phyloP scores from a whole-genome alignment of 805 yeast species.

The Metschnikowia borealis region DNA sequence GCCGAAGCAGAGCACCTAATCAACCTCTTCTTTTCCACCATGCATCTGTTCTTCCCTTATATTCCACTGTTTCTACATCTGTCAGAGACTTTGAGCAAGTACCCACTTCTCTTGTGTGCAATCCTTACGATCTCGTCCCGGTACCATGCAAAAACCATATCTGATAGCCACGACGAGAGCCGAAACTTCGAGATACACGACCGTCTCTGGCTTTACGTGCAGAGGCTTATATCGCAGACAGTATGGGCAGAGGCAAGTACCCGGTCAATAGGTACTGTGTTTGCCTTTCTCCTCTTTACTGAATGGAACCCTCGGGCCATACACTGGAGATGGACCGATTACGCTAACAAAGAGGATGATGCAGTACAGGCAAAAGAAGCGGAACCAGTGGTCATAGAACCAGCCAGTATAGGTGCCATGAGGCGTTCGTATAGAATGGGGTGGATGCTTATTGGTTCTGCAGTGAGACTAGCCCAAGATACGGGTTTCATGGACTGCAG shows the following conservation, averaged over 20 bases:
- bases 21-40: slow-evolving; percentile 61
- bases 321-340: slow-evolving; percentile 83
- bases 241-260: slow-evolving; percentile 95
- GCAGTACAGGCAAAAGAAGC: slow-evolving; percentile 9
- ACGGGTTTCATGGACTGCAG: slow-evolving; percentile 75
- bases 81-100: slow-evolving; percentile 62
- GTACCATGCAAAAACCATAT: slow-evolving; percentile 57
- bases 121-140: slow-evolving; percentile 77
- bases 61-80: slow-evolving; percentile 71
- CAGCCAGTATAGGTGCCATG: slow-evolving; percentile 78
- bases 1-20: slow-evolving; percentile 56
- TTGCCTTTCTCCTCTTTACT: slow-evolving; percentile 78
- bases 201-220: slow-evolving; percentile 80
- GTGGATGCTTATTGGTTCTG: slow-evolving; percentile 89
- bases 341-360: slow-evolving; percentile 62
- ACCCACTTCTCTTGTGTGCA: slow-evolving; percentile 78
- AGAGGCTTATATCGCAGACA: slow-evolving; percentile 73
- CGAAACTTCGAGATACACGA: slow-evolving; percentile 67
- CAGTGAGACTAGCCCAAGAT: slow-evolving; percentile 82
- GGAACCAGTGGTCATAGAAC: slow-evolving; percentile 23
- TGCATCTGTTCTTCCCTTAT: slow-evolving; percentile 90
- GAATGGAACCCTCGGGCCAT: slow-evolving; percentile 97
- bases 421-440: slow-evolving; percentile 86
- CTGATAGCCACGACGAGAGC: slow-evolving; percentile 22
- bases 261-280: slow-evolving; percentile 79